Evolutionary conservation across 2,329 filamentous ascomycete species (phyloP), one percentile per base, ranked within the genome.

Genomic region (Zasmidium cellare): DNA sequence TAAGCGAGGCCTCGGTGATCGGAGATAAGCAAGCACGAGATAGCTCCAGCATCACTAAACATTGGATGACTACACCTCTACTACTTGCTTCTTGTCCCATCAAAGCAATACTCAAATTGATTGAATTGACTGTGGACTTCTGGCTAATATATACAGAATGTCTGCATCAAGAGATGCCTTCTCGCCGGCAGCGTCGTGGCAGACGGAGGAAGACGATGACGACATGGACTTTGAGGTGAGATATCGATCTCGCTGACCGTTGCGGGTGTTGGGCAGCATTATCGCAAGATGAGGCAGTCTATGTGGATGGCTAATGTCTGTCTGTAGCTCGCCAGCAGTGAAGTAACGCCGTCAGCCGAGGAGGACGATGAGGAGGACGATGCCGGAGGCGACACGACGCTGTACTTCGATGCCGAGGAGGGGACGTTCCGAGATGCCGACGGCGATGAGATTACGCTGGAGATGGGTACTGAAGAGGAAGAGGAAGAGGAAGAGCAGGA

Each of bases 161-260:
- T 60, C 60, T 14, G 45, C 55, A 9, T 55, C 55, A 11, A 35
- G 55, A 35, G 53, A 63, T 35, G 53, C 41, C 22, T 58, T 63
- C 25, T 61, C 62, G 18, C 62, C 60, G 16, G 51, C 54, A 28
- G 53, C 50, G 24, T 63, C 59, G 14, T 66, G 64, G 65, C 60
- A 63, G 50, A 66, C 64, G 25, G 60, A 65, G n/a, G 58, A 57
- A n/a, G 65, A 67, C 64, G 76, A 79, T 73, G 79, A 82, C 72
- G 79, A 81, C 70, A 80, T 81, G 75, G 79, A 82, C 61, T 80
- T 77, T 71, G 73, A 80, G 65, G 69, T 71, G 59, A 55, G 58
- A 20, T n/a, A 6, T 11, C 25, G 11, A n/a, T n/a, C n/a, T n/a
- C n/a, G 22, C 20, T 47, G n/a, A 31, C 51, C 22, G 38, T 25